Base-by-base conservation (phyloP, 495 filamentous ascomycete species). In the Alectoria sarmentosa region DNA sequence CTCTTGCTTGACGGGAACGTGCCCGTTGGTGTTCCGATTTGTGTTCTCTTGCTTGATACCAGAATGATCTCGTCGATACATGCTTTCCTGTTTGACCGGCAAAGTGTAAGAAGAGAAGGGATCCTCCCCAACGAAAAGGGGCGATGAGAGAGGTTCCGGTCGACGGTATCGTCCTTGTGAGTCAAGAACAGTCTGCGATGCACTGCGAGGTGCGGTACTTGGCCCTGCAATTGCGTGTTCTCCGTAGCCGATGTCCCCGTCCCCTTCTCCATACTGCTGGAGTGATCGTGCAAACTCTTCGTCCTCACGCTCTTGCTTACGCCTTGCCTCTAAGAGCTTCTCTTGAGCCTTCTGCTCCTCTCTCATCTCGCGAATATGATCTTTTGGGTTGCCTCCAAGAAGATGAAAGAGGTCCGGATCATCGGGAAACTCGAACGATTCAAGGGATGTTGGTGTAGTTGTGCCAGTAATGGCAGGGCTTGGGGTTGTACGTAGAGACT, bases 241-340 rank as follows among this genome's bases (percentile, higher is more conserved):
- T 32, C 61, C 46, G 34, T 14, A 8, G 4, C 36, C 26, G 57
- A 60, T 14, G 41, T 10, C 42, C 21, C 36, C 32, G 23, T 65
- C 41, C 39, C 69, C 59, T 58, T 60, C 57, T 60, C 68, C 61
- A 76, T 72, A 11, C 30, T 55, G 52, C 30, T 55, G 28, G 3
- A 85, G 64, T 49, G 62, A 72, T 37, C 78, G 76, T 61, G 82
- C 83, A 64, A 77, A 71, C 65, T 80, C 79, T 49, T 69, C 80
- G 65, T 86, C 83, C n/a, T 64, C 70, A 34, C 73, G 76, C 63
- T 79, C 76, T 63, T 75, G 75, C 69, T 76, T 66, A 46, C 72
- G 69, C 34, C 69, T 70, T 19, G 73, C 72, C 65, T 75, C 56
- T 10, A 74, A 56, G 37, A 66, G 72, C 61, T 73, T 71, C 63